Base-by-base conservation (phyloP, 23 red algal genomes). In the Agarophyton chilense region DNA sequence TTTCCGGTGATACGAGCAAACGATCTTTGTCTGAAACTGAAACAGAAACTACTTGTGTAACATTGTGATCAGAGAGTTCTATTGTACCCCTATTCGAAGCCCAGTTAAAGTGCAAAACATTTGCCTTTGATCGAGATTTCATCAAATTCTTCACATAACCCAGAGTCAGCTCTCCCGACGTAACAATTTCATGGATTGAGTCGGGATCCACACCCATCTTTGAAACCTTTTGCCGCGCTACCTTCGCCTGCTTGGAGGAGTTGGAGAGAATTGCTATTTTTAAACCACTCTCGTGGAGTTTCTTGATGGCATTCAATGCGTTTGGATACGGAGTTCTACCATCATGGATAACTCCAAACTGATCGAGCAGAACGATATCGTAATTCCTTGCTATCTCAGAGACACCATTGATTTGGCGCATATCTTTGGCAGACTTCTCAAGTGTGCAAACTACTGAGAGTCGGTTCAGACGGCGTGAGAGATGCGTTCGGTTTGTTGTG, bases 321-420 rank as follows among this genome's bases (percentile, higher is more conserved):
- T 34, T 54, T 21, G 88, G 94, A 61, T 96, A 92, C 0, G 90
- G 62, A 21, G 54, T 79, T 67, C 36, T 68, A 21, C 94, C 94
- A 77, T 96, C 94, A 51, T 96, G 89, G 49, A 96, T 70, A 17
- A 96, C 94, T 10, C 94, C 94, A 57, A 92, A 96, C 82, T 96
- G 94, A 55, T 96, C 94, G 21, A 96, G 74, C 29, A 96, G 61
- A 44, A 96, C 17, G 28, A 82, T 75, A 16, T 96, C 88, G 88
- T 95, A 95, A 4, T 53, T 60, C 18, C 31, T 34, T 43, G 55
- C 12, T 31, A 82, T 73, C 58, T 80, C 64, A 25, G 73, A 74
- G 0, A 82, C 43, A 55, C 82, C 62, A 12, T 34, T 40, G 21
- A 87, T 87, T 39, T 74, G 68, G 9, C 41, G 68, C 68, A 74